phyloP scores from a whole-genome alignment of 2,329 filamentous ascomycete genomes.

The Xylariaceae sp. region DNA sequence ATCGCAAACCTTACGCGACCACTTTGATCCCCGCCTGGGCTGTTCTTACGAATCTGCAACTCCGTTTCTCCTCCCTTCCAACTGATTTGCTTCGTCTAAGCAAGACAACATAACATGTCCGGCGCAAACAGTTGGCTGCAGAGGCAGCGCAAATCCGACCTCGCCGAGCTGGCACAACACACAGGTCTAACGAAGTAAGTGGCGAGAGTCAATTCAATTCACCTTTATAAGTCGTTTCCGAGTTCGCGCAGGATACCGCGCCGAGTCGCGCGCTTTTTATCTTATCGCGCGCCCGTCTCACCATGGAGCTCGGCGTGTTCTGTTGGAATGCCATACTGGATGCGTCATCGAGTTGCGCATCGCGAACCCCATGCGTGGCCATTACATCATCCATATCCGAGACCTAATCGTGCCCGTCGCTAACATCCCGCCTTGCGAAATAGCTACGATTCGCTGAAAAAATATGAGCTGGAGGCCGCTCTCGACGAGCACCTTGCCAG shows the following conservation, averaged over 20 bases:
- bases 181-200: slow-evolving; percentile 71
- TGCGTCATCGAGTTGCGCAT: slow-evolving; percentile 10
- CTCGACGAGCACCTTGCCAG: slow-evolving; percentile 70
- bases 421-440: slow-evolving; percentile 22
- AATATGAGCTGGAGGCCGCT: slow-evolving; percentile 70
- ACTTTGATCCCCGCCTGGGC: slow-evolving; percentile 25
- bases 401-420: slow-evolving; percentile 23
- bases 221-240: slow-evolving; percentile 1
- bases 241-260: not conserved
- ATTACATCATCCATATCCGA: slow-evolving; percentile 17
- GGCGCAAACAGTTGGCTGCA: slow-evolving; percentile 67
- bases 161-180: slow-evolving; percentile 67
- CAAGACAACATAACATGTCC: slow-evolving; percentile 57
- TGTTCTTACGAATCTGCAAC: slow-evolving; percentile 3
- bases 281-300: not conserved
- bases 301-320: not conserved
- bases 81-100: slow-evolving; percentile 27
- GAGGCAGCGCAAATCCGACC: slow-evolving; percentile 76
- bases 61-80: slow-evolving; percentile 5
- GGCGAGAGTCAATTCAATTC: slow-evolving; percentile 9
- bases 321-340: slow-evolving; percentile 2
- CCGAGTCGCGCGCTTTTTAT: not conserved
- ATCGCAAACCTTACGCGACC: slow-evolving; percentile 36
- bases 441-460: slow-evolving; percentile 68
- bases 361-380: slow-evolving; percentile 22